Evolutionary conservation across 441 rosid genomes (phyloP), one percentile per base, ranked within the genome.

Genomic region (Gossypium schwendimanii): DNA sequence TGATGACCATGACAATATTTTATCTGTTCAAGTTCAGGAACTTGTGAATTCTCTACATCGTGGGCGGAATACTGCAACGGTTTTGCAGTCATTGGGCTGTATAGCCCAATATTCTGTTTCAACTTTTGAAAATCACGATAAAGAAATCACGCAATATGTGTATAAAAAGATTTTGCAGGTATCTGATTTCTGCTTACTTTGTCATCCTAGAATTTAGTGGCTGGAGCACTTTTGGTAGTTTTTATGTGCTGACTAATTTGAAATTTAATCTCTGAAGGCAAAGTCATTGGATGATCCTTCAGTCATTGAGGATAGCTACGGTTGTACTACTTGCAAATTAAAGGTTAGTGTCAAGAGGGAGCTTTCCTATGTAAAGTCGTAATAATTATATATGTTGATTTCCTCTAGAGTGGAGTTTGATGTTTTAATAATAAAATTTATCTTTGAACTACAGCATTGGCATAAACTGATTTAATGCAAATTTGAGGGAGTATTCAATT

Each of bases 51-150:
- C 89, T 79, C 83, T 96, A 69, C 83, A 77, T 70, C 39, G 79
- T 63, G 90, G 95, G 79, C 61, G 49, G 77, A 87, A 93, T 66
- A 78, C 85, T 77, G 91, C 98, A 72, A 91, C 99, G 58, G 82
- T 83, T 75, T 82, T 96, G 86, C 97, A 96, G 80, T 91, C 99
- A 59, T 78, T 96, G 89, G 97, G 97, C 57, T 90, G 96, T 80
- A 79, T 88, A 76, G 85, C 94, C 12, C 97, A 89, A 79, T 82
- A 84, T 82, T 91, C 91, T 72, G 84, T 85, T 71, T 81, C 77
- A 59, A 81, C 85, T 72, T 91, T 85, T 77, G 97, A 90, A 80
- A 79, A 78, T 80, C 83, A 80, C 73, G 80, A 86, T 75, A 81
- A 76, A 75, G 85, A 85, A 79, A 81, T 96, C 79, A 82, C 84